phyloP scores from a whole-genome alignment of 2,329 filamentous ascomycete species.

The Ophiostoma ulmi region DNA sequence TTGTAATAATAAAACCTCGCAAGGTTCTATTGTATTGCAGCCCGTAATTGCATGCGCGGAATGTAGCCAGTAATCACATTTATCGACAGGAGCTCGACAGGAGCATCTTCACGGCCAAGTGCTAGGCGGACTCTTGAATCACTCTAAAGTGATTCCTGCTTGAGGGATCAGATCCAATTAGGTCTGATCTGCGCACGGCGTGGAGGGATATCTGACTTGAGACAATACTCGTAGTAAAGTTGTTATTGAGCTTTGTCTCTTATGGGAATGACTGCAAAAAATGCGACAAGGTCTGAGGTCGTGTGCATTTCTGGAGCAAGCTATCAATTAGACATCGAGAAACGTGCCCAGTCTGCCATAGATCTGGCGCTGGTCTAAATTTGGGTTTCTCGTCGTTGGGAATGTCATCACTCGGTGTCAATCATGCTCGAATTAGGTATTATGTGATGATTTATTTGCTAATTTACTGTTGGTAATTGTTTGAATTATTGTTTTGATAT shows the following conservation, averaged over 20 bases:
- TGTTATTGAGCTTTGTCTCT: background rate
- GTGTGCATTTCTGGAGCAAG: background rate
- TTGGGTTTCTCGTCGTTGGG: background rate
- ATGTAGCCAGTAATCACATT: background rate
- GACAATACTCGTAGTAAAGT: background rate
- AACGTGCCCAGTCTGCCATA: background rate
- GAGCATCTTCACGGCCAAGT: background rate
- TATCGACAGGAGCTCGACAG: background rate
- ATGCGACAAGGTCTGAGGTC: background rate
- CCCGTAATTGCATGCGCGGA: background rate
- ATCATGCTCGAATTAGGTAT: background rate
- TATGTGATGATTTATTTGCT: background rate
- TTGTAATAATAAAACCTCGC: background rate
- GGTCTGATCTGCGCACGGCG: background rate
- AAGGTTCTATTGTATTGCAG: background rate
- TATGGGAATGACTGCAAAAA: background rate
- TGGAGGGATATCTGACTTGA: background rate
- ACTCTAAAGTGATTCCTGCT: background rate
- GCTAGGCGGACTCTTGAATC: background rate
- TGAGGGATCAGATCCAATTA: background rate
- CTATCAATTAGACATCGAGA: background rate
- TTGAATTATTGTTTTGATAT: background rate
- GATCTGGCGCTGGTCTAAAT: background rate
- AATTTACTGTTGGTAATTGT: background rate
- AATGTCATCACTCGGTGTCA: background rate